A percentile compares a stretch with the other conserved stretches of the same genome.
Conservation (phyloP, 352 stramenopile species). For the Pythium rishiriense region DNA sequence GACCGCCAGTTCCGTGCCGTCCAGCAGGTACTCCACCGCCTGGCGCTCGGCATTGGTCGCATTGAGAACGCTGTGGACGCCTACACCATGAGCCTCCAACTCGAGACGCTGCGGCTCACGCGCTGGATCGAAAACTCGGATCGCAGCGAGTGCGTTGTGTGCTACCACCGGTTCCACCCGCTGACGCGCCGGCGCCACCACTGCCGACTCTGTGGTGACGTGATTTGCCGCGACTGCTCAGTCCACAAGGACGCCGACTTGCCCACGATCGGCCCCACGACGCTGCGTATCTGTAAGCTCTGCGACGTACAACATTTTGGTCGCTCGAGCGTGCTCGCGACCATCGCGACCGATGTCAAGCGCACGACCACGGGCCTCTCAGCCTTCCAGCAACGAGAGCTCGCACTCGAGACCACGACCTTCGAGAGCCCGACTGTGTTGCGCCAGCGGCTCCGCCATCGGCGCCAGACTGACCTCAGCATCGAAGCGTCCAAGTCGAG, state of each 20-base stretch:
- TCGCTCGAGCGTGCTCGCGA: conserved; percentile 22
- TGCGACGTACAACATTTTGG: conserved; percentile 46
- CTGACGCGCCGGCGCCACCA: conserved; percentile 67
- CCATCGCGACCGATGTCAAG: conserved; percentile 24
- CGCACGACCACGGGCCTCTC: conserved; percentile 1
- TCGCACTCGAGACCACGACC: conserved; percentile 14
- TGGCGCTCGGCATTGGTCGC: conserved; percentile 53
- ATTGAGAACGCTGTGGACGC: conserved; percentile 62
- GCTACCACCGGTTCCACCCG: conserved; percentile 67
- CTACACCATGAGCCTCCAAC: conserved; percentile 56
- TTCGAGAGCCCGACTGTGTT: conserved; percentile 15
- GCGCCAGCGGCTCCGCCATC: neutral
- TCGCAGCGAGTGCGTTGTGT: conserved; percentile 56
- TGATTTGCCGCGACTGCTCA: conserved; percentile 77
- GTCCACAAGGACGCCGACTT: conserved; percentile 71
- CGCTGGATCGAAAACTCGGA: conserved; percentile 64
- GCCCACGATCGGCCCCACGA: conserved; percentile 59
- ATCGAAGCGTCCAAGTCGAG: conserved; percentile 13
- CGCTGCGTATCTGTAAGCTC: conserved; percentile 63
- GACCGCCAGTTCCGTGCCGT: conserved; percentile 67
- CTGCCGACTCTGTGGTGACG: conserved; percentile 73
- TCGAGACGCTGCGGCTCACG: conserved; percentile 50
- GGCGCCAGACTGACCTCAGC: conserved; percentile 8
- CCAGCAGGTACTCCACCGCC: conserved; percentile 54
- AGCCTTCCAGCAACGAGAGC: conserved; percentile 10